Conservation (phyloP, 1,284 basidiomycete genomes). For the Termitomyces sp. region DNA sequence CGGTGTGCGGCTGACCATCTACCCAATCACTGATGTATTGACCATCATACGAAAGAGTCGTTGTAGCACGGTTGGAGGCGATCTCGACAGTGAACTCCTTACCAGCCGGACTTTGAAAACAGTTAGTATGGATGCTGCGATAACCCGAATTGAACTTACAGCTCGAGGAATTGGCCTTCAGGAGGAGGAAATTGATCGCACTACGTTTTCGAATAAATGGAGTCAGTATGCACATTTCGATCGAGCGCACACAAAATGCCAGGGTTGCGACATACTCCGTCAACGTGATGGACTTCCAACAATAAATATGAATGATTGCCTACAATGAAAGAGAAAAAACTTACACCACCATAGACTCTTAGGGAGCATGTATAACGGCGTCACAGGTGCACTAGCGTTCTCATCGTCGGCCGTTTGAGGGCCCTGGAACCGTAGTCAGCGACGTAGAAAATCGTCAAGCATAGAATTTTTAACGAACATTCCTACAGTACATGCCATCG, state of each 20-base stretch:
- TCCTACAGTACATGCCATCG: conserved; percentile 37
- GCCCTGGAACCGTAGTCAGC: background rate
- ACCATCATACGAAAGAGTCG: conserved; percentile 34
- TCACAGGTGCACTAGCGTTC: conserved; percentile 7
- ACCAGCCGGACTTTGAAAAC: conserved; percentile 35
- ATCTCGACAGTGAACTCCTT: conserved; percentile 39
- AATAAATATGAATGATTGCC: background rate
- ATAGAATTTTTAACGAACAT: conserved; percentile 4
- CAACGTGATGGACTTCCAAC: conserved; percentile 8
- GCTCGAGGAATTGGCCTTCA: conserved; percentile 37
- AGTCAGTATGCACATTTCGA: background rate
- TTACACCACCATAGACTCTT: conserved; percentile 39
- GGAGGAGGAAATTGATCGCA: conserved; percentile 41
- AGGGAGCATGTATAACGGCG: conserved; percentile 34
- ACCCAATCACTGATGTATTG: conserved; percentile 31
- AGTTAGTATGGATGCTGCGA: background rate
- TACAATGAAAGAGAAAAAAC: conserved; percentile 13
- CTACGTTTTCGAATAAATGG: conserved; percentile 19
- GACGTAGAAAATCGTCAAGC: too few relatives aligned
- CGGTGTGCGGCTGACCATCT: conserved; percentile 32
- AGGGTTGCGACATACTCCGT: conserved; percentile 1
- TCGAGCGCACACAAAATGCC: background rate
- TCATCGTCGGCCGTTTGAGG: conserved; percentile 3
- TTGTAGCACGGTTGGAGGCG: conserved; percentile 37
- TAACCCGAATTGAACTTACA: conserved; percentile 26